Evolutionary conservation across 1,139 yeast species (phyloP), one percentile per base, ranked within the genome.

Genomic region (Yamadazyma aaseri): DNA sequence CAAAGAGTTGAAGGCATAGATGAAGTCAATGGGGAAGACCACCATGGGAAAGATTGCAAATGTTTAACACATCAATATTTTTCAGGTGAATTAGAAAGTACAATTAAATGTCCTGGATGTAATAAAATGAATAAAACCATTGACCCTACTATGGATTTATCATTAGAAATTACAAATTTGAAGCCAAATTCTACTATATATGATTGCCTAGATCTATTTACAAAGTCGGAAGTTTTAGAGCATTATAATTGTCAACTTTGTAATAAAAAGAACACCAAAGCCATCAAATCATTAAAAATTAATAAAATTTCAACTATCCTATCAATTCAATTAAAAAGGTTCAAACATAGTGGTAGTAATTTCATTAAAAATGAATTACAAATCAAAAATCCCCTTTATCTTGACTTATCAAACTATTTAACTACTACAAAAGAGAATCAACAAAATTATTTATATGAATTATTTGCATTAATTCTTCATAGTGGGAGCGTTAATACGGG

Each of bases 401-500:
- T 92, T 34, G 80, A 90, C 54, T 66, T 92, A 73, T 61, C 77
- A 11, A 73, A 76, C 31, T 90, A 85, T 52, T 73, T 62, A 20
- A 51, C 65, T 71, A 29, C 26, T 11, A 23, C 16, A n/a, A 26
- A 27, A 14, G 20, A 17, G 10, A 21, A 29, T 3, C 28, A 18
- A n/a, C 32, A 39, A 29, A 27, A 51, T 13, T 15, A 18, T 45
- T 35, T 41, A 10, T 90, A 84, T 58, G 96, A 90, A 56, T 68
- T 92, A 29, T 86, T 81, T 60, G 96, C 94, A 1, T 77, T 89
- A 26, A 82, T 92, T 8, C 80, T 90, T 50, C 98, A 92, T 56
- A 80, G 80, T 29, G 98, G 98, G 1, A 81, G 92, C 17, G 94
- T 90, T 5, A 86, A 87, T 53, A 92, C 97, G 1, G 98, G 98